A percentile compares a stretch with the other conserved stretches of the same genome.
Conservation (phyloP, 225 moss, liverwort and hornwort genomes). For the Physcomitrium patens region DNA sequence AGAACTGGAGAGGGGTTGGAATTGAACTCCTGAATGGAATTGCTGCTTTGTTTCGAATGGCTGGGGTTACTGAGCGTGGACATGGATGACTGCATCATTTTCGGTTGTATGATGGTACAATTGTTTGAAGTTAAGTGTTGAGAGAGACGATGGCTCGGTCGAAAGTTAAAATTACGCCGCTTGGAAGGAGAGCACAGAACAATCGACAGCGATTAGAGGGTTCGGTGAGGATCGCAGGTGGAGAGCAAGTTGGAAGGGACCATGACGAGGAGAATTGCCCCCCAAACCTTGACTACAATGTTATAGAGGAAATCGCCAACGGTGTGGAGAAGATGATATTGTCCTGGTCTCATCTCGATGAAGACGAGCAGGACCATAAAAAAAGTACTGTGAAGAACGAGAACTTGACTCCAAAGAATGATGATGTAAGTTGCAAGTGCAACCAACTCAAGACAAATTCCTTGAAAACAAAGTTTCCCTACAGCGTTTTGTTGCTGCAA, state of each 20-base stretch:
- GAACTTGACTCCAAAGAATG: slow-evolving; percentile 8
- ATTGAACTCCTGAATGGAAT: neutral
- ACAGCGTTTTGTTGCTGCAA: neutral
- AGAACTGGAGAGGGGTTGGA: neutral
- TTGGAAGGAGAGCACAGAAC: slow-evolving; percentile 27
- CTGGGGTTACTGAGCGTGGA: neutral
- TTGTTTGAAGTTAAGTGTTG: neutral
- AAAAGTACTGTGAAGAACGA: slow-evolving; percentile 19
- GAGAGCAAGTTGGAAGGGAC: slow-evolving; percentile 30
- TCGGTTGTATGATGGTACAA: neutral
- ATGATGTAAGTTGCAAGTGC: slow-evolving; percentile 25
- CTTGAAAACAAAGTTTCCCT: neutral
- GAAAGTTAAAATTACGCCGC: slow-evolving; percentile 50
- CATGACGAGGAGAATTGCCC: slow-evolving; percentile 64
- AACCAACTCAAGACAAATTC: neutral
- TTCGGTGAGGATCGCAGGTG: slow-evolving; percentile 27
- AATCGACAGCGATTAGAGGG: slow-evolving; percentile 27
- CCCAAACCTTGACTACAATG: slow-evolving; percentile 79
- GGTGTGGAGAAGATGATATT: slow-evolving; percentile 96
- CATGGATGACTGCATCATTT: neutral
- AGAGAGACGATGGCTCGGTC: slow-evolving; percentile 47
- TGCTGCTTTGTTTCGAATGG: neutral
- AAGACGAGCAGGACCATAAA: slow-evolving; percentile 33
- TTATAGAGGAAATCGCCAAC: slow-evolving; percentile 90
- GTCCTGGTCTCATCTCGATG: slow-evolving; percentile 75